phyloP scores from a whole-genome alignment of 202 grass and related monocot genomes.

The Brachypodium distachyon region DNA sequence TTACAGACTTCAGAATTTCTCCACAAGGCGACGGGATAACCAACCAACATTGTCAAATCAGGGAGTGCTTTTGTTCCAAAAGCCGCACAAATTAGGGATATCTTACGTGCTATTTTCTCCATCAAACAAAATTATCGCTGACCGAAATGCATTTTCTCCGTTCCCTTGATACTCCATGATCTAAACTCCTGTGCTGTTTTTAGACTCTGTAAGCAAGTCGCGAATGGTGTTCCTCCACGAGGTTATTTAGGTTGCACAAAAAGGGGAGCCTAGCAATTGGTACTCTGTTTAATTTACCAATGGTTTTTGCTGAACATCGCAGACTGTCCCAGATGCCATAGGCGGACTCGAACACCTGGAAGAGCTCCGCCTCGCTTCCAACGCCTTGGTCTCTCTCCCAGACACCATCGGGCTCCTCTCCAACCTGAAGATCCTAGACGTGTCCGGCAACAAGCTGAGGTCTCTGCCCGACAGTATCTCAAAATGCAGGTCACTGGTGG shows the following conservation, averaged over 20 bases:
- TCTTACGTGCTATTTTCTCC: background rate
- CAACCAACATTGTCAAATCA: background rate
- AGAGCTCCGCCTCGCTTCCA: slow-evolving; percentile 58
- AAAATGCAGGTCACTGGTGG: slow-evolving; percentile 72
- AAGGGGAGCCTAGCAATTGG: background rate
- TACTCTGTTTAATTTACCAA: background rate
- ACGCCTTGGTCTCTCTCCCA: slow-evolving; percentile 47
- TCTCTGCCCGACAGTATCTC: slow-evolving; percentile 78
- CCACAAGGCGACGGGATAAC: no score
- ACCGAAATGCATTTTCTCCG: background rate
- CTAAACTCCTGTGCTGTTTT: no score
- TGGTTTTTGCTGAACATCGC: background rate
- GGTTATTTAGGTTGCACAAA: no score
- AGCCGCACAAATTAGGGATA: background rate
- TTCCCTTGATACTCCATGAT: no score
- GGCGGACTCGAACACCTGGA: slow-evolving; percentile 68
- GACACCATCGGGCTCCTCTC: slow-evolving; percentile 68
- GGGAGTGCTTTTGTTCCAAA: no score
- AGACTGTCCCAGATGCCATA: slow-evolving; percentile 72
- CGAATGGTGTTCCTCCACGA: background rate
- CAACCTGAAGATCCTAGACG: slow-evolving; percentile 75
- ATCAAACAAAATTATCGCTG: background rate
- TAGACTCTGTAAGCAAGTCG: background rate
- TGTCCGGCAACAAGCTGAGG: slow-evolving; percentile 83
- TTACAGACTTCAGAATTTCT: background rate